phyloP scores from a whole-genome alignment of 116 monocot species.

The Dioscorea cayenensis region DNA sequence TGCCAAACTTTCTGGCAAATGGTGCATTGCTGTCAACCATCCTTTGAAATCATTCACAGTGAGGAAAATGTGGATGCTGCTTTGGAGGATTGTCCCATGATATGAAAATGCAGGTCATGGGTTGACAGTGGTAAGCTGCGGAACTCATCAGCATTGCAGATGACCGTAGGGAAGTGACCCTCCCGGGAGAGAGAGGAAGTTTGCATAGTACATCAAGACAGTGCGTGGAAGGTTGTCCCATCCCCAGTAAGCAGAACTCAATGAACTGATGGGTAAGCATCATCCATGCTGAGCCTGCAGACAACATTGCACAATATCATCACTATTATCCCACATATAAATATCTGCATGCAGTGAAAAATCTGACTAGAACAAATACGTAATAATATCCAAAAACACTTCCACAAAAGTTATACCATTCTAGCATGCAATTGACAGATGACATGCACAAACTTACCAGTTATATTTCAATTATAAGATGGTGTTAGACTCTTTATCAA shows the following conservation, averaged over 20 bases:
- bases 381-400: no score
- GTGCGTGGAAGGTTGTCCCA: constrained; percentile 68
- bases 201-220: constrained; percentile 61
- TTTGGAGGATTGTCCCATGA: constrained; percentile 54
- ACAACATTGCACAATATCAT: background rate
- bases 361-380: background rate
- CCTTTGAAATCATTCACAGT: constrained; percentile 32
- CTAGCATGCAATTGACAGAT: no score
- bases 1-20: constrained; percentile 35
- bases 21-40: constrained; percentile 44
- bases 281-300: constrained; percentile 64
- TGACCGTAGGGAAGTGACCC: constrained; percentile 49
- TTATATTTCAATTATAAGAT: no score
- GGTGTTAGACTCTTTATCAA: no score
- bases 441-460: no score
- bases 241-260: constrained; percentile 59
- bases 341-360: background rate
- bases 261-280: constrained; percentile 53
- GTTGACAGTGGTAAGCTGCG: constrained; percentile 43
- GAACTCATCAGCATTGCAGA: constrained; percentile 45
- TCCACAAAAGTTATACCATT: no score
- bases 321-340: background rate
- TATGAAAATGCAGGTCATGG: constrained; percentile 49
- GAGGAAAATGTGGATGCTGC: constrained; percentile 59
- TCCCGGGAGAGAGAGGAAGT: constrained; percentile 48